phyloP scores from a whole-genome alignment of 2,329 filamentous ascomycete genomes.

The Ophiostoma novo-ulmi region DNA sequence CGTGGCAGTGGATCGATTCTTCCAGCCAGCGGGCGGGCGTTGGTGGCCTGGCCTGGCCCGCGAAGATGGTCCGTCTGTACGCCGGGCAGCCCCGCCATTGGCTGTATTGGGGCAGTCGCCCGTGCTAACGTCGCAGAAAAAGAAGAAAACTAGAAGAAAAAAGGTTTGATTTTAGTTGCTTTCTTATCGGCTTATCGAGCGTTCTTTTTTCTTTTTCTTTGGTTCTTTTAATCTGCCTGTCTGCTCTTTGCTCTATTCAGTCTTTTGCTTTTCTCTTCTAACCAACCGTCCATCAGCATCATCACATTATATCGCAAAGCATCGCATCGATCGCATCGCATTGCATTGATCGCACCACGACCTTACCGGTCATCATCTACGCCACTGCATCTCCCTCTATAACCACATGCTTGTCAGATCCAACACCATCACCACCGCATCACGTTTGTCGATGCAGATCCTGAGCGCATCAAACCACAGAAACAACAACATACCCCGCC shows the following conservation, averaged over 20 bases:
- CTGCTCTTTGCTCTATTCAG: neutral
- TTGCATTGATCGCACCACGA: neutral
- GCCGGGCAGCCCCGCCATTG: slow-evolving; percentile 13
- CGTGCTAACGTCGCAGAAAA: slow-evolving; percentile 9
- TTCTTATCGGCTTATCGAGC: slow-evolving; percentile 13
- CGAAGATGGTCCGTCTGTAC: neutral
- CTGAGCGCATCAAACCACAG: neutral
- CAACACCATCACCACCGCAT: slow-evolving; percentile 29
- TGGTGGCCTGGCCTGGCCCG: slow-evolving; percentile 12
- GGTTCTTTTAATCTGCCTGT: neutral
- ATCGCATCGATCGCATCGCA: neutral
- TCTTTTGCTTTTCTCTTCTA: neutral
- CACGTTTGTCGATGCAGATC: slow-evolving; percentile 24
- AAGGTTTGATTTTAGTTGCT: slow-evolving; percentile 8
- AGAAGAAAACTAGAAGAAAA: neutral
- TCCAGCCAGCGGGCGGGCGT: neutral
- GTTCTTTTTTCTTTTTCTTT: slow-evolving; percentile 1
- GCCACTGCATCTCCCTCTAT: slow-evolving; percentile 20
- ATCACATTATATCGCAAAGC: neutral
- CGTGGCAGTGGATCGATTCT: neutral
- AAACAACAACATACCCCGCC: slow-evolving; percentile 19
- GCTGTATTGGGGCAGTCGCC: slow-evolving; percentile 7
- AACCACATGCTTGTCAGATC: slow-evolving; percentile 38
- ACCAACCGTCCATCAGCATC: neutral
- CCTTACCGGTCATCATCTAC: neutral